Base-by-base conservation (phyloP, 2,329 filamentous ascomycete genomes). In the Cladophialophora exuberans region DNA sequence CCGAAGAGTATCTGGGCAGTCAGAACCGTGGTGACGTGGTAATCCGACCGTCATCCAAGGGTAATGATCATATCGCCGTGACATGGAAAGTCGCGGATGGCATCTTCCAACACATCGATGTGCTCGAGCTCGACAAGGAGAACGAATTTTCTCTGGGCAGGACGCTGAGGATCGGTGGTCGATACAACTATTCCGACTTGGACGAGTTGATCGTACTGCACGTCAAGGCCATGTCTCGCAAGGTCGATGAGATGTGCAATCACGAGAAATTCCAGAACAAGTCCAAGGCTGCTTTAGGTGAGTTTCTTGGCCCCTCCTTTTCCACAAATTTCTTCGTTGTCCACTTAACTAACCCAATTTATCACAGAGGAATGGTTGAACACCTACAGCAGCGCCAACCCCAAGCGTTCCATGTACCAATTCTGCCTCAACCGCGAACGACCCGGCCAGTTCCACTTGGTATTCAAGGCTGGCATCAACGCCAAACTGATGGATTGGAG, bases 31-130 rank as follows among this genome's bases (percentile, higher is more conserved):
- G 94, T 44, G 94, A 97, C 70, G 88, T 95, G 52, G 90, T 99
- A 57, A 97, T 99, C 67, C 87, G 94, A 39, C 93, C 94, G 3
- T 97, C 91, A 1, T 96, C 91, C 23, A 96, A 96, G 72, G 94
- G 94, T 39, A 88, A 90, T 55, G 94, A 99, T 70, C 94, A 99
- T 76, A 79, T 99, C 52, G 91, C 93, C 6, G 85, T 99, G 42
- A 99, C 94, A 0, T 99, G 94, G 94, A 99, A 99, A 77, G 92
- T 99, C 11, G 88, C 90, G 1, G 91, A 97, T 70, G 88, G 88
- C 56, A 86, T 97, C n/a, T 99, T 92, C 71, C 92, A 99, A 73
- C 94, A 99, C 72, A 90, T 99, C 61, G 94, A 99, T 72, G 93
- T 99, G 28, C 81, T 99, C 33, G 94, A 99, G 74, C 80, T 99